Percentiles rank a stretch among this genome's conserved stretches.
Evolutionary conservation across 768 basidiomycete species (phyloP).

Genomic region (Boletus bicolor): DNA sequence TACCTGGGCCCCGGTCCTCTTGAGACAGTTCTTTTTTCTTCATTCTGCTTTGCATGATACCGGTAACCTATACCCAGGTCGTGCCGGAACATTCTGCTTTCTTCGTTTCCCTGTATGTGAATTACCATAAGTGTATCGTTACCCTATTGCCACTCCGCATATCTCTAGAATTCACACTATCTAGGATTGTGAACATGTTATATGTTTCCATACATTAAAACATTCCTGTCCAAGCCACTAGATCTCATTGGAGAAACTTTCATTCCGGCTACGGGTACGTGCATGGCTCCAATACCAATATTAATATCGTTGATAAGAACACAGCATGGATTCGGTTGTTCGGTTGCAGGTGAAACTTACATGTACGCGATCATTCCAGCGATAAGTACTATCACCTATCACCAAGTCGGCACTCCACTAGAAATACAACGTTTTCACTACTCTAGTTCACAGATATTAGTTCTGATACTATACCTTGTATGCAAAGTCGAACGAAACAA

Average conservation of each 20-base stretch:
- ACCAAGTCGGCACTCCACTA: too few relatives aligned
- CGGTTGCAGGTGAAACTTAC: background rate
- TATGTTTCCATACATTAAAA: slow-evolving; percentile 25
- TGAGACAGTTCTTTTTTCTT: slow-evolving; percentile 1
- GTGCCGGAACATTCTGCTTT: background rate
- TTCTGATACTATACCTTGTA: too few relatives aligned
- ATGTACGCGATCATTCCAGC: background rate
- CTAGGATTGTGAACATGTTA: slow-evolving; percentile 3
- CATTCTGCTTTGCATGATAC: background rate
- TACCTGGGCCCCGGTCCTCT: background rate
- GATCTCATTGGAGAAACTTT: background rate
- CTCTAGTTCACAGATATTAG: too few relatives aligned
- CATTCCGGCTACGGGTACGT: background rate
- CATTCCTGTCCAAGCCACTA: background rate
- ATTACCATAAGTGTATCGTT: background rate
- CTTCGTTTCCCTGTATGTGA: slow-evolving; percentile 23
- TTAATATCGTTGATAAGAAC: background rate
- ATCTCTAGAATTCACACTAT: background rate
- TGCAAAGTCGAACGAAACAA: too few relatives aligned
- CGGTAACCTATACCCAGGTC: background rate
- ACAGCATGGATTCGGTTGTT: background rate
- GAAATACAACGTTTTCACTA: too few relatives aligned
- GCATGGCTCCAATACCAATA: too few relatives aligned
- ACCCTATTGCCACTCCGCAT: too few relatives aligned
- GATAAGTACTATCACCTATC: background rate